These are phyloP conservation scores for Acrodontium crateriforme DNA, from an alignment of 2,329 filamentous ascomycete species.

Conservation along the genomic window DNA sequence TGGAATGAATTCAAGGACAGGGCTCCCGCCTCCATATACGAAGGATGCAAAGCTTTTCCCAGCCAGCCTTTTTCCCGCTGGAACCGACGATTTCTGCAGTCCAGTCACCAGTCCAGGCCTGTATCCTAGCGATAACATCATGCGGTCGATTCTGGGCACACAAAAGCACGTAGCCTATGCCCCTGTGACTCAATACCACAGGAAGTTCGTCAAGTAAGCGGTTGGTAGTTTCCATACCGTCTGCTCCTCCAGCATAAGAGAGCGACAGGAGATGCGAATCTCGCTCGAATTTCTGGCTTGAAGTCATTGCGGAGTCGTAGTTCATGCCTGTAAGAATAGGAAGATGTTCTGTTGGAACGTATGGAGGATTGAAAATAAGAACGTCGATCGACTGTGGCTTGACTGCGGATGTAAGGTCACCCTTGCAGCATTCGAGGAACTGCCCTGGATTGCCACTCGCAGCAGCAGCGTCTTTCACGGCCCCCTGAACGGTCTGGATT, in stretches of 20 bases:
- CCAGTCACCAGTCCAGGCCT: conserved; percentile 51
- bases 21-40: conserved; percentile 54
- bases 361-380: conserved; percentile 91
- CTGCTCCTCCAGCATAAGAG: conserved; percentile 74
- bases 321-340: conserved; percentile 29
- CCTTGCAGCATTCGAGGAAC: conserved; percentile 54
- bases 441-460: conserved; percentile 18
- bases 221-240: conserved; percentile 91
- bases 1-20: not conserved
- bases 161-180: conserved; percentile 78
- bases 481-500: conserved; percentile 47
- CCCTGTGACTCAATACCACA: conserved; percentile 45
- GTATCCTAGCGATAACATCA: conserved; percentile 51
- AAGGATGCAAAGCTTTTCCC: conserved; percentile 86
- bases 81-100: conserved; percentile 60
- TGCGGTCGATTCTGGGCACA: conserved; percentile 84
- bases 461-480: conserved; percentile 24
- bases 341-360: conserved; percentile 72
- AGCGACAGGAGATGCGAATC: conserved; percentile 74
- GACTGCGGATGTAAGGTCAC: conserved; percentile 55
- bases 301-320: conserved; percentile 3
- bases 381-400: conserved; percentile 55
- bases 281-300: conserved; percentile 45
- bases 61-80: conserved; percentile 79
- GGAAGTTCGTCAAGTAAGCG: conserved; percentile 60